phyloP scores from a whole-genome alignment of 495 filamentous ascomycete species.

The Xylaria grammica region DNA sequence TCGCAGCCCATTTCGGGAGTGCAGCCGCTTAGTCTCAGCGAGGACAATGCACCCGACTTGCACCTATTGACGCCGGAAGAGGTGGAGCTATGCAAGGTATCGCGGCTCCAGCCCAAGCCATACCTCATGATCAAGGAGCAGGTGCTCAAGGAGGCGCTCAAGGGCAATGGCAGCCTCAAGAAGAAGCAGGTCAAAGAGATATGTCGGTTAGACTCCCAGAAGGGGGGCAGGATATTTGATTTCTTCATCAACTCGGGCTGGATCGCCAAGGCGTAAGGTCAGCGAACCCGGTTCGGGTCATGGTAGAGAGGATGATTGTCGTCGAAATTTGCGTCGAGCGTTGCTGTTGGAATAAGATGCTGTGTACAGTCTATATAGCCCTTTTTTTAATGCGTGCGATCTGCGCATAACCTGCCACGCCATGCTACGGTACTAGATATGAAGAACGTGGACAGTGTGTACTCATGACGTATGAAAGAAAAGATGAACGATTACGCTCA shows the following conservation, averaged over 20 bases:
- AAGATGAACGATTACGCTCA: no score
- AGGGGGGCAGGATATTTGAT: constrained; percentile 77
- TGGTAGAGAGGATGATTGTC: no score
- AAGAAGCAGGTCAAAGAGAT: constrained; percentile 82
- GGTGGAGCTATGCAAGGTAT: constrained; percentile 77
- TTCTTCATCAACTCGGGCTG: constrained; percentile 94
- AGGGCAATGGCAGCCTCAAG: constrained; percentile 83
- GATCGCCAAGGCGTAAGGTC: constrained; percentile 76
- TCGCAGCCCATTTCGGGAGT: constrained; percentile 59
- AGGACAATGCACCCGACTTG: constrained; percentile 78
- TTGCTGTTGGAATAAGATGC: not conserved
- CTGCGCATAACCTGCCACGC: no score
- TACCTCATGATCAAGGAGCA: constrained; percentile 94
- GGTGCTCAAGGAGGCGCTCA: constrained; percentile 84
- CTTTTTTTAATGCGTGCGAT: no score
- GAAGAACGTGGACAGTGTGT: no score
- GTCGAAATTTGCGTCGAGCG: not conserved
- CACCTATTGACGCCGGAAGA: constrained; percentile 89
- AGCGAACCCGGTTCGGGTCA: no score
- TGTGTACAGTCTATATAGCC: not conserved
- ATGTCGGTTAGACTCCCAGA: constrained; percentile 55
- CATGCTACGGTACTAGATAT: no score
- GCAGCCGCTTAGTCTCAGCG: constrained; percentile 69
- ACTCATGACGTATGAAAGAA: no score
- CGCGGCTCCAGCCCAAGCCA: constrained; percentile 87